Evolutionary conservation across 495 filamentous ascomycete species (phyloP), one percentile per base, ranked within the genome.

Genomic region (Saxophila tyrrhenica): DNA sequence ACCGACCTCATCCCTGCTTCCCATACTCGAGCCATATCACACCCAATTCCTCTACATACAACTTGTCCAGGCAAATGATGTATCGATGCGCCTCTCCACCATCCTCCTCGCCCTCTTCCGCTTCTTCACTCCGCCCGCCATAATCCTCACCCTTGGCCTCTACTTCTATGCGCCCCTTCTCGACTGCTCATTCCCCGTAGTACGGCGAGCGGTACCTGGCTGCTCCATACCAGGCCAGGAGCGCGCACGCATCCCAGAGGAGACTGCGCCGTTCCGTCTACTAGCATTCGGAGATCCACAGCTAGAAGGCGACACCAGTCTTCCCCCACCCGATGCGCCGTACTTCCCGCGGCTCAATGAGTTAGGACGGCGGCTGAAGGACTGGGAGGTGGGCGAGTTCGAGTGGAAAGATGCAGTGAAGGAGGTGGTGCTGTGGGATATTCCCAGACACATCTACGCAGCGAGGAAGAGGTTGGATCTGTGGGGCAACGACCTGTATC

Each of bases 231-330:
- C 20, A 41, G 52, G 45, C 42, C 19, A 25, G 20, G 10, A 29
- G 32, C 16, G 32, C 16, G 15, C 45, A 1, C 11, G 13, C 13
- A 22, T 38, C 5, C 2, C 32, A 16, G 32, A 20, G 13, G 43
- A 50, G 29, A 56, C 67, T 58, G 88, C 81, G 15, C 85, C 85
- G 2, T 95, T 98, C 68, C 77, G 92, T 25, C 81, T 98, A 2
- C 84, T 98, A 22, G 81, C 88, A 13, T 81, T 98, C 43, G 92
- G 84, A 53, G 92, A 98, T 71, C 92, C 92, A 0, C 92, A 98
- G 65, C 78, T 98, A 23, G 92, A 98, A 68, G 92, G 92, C 61
- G 89, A 95, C 66, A 86, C 86, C 15, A 86, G 85, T 2, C 81
- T 95, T 25, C 78, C 78, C 15, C 75, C 77, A 49, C 71, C 78